These are phyloP conservation scores for Pseudogymnoascus sp. DNA, from an alignment of 2,329 filamentous ascomycete genomes.

Conservation along the genomic window DNA sequence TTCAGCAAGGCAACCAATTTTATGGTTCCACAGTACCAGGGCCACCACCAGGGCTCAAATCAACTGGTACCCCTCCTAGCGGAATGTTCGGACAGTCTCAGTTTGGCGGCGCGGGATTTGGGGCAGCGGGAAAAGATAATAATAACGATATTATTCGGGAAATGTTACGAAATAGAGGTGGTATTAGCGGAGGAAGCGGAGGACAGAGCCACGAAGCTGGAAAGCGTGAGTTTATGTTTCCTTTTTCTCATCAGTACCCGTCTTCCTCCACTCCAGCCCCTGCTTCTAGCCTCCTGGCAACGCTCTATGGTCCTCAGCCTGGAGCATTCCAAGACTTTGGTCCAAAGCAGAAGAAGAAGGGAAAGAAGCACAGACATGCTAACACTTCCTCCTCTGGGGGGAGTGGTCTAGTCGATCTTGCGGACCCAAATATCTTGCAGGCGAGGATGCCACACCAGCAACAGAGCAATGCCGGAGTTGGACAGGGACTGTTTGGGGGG, in stretches of 20 bases:
- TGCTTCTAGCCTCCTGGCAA: conserved; percentile 83
- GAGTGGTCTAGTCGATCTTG: conserved; percentile 99
- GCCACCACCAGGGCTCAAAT: conserved; percentile 90
- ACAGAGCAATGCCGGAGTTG: conserved; percentile 72
- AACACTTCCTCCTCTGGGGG: conserved; percentile 99
- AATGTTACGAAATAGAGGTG: conserved; percentile 63
- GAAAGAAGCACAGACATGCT: conserved; percentile 99
- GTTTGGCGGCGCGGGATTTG: conserved; percentile 64
- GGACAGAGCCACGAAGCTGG: conserved; percentile 71
- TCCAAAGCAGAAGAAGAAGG: conserved; percentile 99
- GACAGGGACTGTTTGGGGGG: conserved; percentile 83
- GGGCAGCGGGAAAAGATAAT: conserved; percentile 61
- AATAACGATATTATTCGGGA: conserved; percentile 72
- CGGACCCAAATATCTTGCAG: conserved; percentile 99
- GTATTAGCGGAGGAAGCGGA: conserved; percentile 47
- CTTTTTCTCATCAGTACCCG: conserved; percentile 80
- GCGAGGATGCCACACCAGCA: conserved; percentile 88
- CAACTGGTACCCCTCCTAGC: conserved; percentile 84
- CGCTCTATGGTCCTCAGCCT: conserved; percentile 81
- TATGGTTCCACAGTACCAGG: conserved; percentile 82
- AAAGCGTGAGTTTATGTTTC: conserved; percentile 98
- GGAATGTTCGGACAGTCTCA: conserved; percentile 88
- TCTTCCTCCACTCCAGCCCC: conserved; percentile 77
- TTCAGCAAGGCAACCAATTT: conserved; percentile 58
- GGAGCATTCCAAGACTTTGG: conserved; percentile 84